Evolutionary conservation across 2,329 filamentous ascomycete species (phyloP).

Genomic region (Epichloe coenophiala): DNA sequence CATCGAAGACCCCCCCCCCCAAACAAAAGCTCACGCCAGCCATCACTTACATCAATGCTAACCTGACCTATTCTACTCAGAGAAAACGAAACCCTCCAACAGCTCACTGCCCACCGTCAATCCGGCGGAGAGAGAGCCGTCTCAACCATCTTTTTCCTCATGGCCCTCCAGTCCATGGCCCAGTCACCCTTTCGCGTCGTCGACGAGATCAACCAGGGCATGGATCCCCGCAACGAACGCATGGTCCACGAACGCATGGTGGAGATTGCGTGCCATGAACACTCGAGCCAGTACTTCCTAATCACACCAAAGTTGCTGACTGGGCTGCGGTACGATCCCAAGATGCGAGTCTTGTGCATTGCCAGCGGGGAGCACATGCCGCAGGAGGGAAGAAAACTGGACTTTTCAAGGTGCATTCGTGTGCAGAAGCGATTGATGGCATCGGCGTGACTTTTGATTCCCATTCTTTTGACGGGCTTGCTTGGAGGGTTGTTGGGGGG

Average conservation of each 20-base stretch:
- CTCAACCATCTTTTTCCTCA: slow-evolving; percentile 96
- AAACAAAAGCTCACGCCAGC: background rate
- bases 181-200: slow-evolving; percentile 94
- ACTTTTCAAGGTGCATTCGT: slow-evolving; percentile 32
- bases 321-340: slow-evolving; percentile 70
- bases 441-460: slow-evolving; percentile 12
- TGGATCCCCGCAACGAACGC: slow-evolving; percentile 96
- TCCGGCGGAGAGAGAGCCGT: slow-evolving; percentile 93
- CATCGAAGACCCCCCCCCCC: background rate
- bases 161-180: slow-evolving; percentile 89
- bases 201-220: slow-evolving; percentile 98
- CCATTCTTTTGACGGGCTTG: background rate
- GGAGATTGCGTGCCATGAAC: slow-evolving; percentile 81
- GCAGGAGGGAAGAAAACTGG: slow-evolving; percentile 34
- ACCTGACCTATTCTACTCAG: slow-evolving; percentile 23
- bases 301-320: slow-evolving; percentile 92
- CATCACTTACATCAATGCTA: background rate
- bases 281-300: slow-evolving; percentile 80
- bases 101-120: slow-evolving; percentile 83
- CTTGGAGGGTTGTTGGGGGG: too few relatives aligned
- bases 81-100: slow-evolving; percentile 68
- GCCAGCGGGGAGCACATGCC: slow-evolving; percentile 71
- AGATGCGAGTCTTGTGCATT: slow-evolving; percentile 91
- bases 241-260: slow-evolving; percentile 98
- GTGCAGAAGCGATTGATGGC: slow-evolving; percentile 28